These are phyloP conservation scores for Colletotrichum sidae DNA, from an alignment of 2,329 filamentous ascomycete genomes.

Conservation along the genomic window DNA sequence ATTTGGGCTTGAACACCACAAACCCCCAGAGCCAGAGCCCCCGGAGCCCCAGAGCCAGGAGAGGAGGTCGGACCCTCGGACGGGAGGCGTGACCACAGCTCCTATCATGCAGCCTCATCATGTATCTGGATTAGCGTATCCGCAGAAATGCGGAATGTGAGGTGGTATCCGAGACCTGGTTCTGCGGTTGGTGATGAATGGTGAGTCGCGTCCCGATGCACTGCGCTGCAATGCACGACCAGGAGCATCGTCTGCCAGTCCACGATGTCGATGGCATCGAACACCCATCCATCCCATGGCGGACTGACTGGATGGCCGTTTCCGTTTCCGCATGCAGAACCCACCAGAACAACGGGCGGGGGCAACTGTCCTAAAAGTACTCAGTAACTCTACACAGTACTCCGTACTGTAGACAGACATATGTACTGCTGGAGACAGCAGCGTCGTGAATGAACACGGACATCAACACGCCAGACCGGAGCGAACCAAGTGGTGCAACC, in stretches of 20 bases:
- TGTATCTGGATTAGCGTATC: background rate
- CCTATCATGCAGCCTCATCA: background rate
- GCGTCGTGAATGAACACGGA: too few species aligned
- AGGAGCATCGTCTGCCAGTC: constrained; percentile 19
- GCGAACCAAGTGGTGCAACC: background rate
- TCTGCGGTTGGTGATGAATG: background rate
- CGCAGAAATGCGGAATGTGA: background rate
- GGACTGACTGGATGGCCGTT: constrained; percentile 17
- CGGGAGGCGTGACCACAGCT: constrained; percentile 29
- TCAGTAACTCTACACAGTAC: too few species aligned
- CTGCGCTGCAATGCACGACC: constrained; percentile 34
- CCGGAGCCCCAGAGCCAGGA: background rate
- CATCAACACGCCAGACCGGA: background rate
- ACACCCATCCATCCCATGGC: constrained; percentile 24
- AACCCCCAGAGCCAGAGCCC: too few species aligned
- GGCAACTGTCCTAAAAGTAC: constrained; percentile 11
- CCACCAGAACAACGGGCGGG: constrained; percentile 17
- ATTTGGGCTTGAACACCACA: too few species aligned
- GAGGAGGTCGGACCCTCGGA: background rate
- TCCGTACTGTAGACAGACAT: too few species aligned
- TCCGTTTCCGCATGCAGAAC: constrained; percentile 34
- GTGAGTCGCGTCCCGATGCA: constrained; percentile 24
- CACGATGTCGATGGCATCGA: constrained; percentile 26
- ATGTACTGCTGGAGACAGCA: too few species aligned
- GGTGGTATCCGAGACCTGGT: background rate